phyloP scores from a whole-genome alignment of 768 basidiomycete species.

The Naganishia kalamii region DNA sequence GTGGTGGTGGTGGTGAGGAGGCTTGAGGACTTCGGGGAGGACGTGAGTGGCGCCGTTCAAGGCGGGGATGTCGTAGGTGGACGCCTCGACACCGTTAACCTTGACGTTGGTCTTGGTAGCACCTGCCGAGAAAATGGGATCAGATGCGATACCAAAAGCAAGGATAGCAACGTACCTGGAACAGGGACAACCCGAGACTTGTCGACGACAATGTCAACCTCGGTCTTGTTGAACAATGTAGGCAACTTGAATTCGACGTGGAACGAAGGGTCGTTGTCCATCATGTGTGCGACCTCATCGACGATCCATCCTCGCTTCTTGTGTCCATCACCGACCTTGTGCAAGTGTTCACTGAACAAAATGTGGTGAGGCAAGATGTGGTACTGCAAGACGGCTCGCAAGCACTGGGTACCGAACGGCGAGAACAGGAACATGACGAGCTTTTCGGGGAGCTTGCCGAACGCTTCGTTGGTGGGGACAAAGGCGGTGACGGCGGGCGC shows the following conservation, averaged over 20 bases:
- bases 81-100: conserved; percentile 45
- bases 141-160: background rate
- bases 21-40: conserved; percentile 38
- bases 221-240: conserved; percentile 36
- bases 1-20: conserved; percentile 44
- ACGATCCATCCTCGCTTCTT: conserved; percentile 20
- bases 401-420: conserved; percentile 53
- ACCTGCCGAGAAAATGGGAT: conserved; percentile 21
- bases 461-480: conserved; percentile 45
- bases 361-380: conserved; percentile 58
- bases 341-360: conserved; percentile 47
- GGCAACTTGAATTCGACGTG: conserved; percentile 38
- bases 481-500: conserved; percentile 42
- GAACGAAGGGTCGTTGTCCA: conserved; percentile 38
- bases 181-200: conserved; percentile 49
- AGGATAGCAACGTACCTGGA: conserved; percentile 30
- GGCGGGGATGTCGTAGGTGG: conserved; percentile 52
- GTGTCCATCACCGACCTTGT: conserved; percentile 7
- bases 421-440: conserved; percentile 59
- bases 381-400: conserved; percentile 57
- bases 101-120: conserved; percentile 42
- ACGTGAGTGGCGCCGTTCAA: conserved; percentile 59
- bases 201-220: conserved; percentile 51
- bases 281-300: conserved; percentile 26
- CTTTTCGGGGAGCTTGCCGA: conserved; percentile 51